Base-by-base conservation (phyloP, 2,329 filamentous ascomycete genomes). In the Ilyonectria robusta region DNA sequence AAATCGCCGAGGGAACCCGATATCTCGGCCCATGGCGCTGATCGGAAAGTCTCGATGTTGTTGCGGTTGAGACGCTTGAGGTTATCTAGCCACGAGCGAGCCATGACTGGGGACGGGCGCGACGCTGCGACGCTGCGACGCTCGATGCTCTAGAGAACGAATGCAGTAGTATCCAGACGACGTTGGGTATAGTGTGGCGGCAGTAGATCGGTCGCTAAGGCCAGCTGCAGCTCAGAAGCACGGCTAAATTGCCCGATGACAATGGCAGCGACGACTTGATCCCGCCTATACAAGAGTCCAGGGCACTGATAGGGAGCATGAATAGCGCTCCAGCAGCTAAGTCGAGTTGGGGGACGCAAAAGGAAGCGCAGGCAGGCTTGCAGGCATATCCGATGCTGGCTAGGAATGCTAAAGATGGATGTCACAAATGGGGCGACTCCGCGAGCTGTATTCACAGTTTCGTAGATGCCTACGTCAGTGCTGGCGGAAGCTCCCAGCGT, bases 1-100 rank as follows among this genome's bases (percentile, higher is more conserved):
- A 98, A 86, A 78, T 98, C 95, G 69, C 95, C 95, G 2, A 90
- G 87, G 0, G 95, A 93, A 58, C 95, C 95, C 1, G 95, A 97
- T 59, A 98, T 89, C 83, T 98, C 95, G 55, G 92, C 81, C 65
- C 86, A 76, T 17, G 87, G 86, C 6, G 82, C 79, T 59, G 76
- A 77, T 46, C 83, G 82, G 62, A 89, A 77, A 21, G 84, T 86
- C 33, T 78, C 72, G 66, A 86, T 74, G 80, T 89, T 89, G 75
- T 87, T 82, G 58, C 78, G 79, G 71, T 86, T 81, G 26, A 78
- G 61, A 60, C 75, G 79, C 42, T 76, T 76, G 26, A 80, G 40
- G 47, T 76, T 70, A 46, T 71, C 66, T 10, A 77, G 62, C 78
- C 77, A 79, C 19, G 74, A 69, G 2, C 66, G 68, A 17, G 72